These are phyloP conservation scores for Mitragyna speciosa DNA, from an alignment of 257 asterid genomes.

Conservation along the genomic window DNA sequence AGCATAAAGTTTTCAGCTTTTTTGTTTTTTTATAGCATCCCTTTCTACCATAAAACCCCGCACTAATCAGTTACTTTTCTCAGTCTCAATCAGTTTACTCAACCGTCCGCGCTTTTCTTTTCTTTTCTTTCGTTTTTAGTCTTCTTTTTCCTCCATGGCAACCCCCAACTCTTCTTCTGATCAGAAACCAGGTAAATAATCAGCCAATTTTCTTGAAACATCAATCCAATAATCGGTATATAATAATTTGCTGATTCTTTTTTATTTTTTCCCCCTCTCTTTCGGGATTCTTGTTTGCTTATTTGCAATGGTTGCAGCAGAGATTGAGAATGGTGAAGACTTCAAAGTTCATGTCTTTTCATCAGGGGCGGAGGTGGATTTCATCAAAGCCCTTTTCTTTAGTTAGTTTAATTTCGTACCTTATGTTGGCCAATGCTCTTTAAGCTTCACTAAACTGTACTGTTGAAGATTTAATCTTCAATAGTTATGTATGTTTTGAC, in stretches of 20 bases:
- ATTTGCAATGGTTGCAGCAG: conserved; percentile 14
- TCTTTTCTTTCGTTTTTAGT: neutral
- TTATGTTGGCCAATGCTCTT: neutral
- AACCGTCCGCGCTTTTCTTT: conserved; percentile 11
- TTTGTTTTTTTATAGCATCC: conserved; percentile 14
- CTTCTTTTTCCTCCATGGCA: conserved; percentile 44
- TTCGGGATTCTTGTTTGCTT: no score
- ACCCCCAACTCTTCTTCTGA: conserved; percentile 18
- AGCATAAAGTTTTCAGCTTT: neutral
- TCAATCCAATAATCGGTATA: no score
- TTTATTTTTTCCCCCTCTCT: neutral
- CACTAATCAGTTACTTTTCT: neutral
- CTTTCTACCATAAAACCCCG: conserved; percentile 17
- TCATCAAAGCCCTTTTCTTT: neutral
- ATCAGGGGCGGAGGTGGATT: conserved; percentile 61
- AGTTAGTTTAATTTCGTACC: neutral
- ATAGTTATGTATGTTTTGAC: neutral
- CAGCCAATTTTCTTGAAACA: neutral
- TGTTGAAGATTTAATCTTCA: neutral
- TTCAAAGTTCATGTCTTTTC: conserved; percentile 62
- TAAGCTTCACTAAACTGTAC: neutral
- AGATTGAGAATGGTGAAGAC: conserved; percentile 42
- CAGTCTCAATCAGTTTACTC: conserved; percentile 9
- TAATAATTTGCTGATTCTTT: neutral
- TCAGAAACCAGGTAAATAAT: conserved; percentile 38